Evolutionary conservation across 768 basidiomycete genomes (phyloP).

Genomic region (Pholiota microspora): DNA sequence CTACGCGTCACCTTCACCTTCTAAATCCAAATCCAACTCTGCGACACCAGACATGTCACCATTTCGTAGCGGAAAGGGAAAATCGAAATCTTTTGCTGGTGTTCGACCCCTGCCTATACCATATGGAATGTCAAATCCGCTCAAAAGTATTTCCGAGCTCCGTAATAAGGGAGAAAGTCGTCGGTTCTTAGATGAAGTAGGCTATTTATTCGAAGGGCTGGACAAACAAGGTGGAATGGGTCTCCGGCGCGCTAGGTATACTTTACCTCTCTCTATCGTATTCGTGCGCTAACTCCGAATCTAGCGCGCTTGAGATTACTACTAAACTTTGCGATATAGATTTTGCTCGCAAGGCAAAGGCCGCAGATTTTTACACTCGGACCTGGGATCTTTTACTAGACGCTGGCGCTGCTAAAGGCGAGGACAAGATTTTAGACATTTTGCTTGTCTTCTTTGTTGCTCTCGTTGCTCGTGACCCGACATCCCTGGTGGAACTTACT

Average conservation of each 20-base stretch:
- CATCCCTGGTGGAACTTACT: slow-evolving; percentile 55
- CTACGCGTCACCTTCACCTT: slow-evolving; percentile 28
- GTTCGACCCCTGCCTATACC: slow-evolving; percentile 34
- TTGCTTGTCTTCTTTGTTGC: slow-evolving; percentile 61
- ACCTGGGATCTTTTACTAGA: slow-evolving; percentile 67
- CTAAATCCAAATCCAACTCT: slow-evolving; percentile 26
- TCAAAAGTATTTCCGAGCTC: slow-evolving; percentile 80
- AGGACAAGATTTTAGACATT: slow-evolving; percentile 68
- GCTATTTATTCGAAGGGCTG: slow-evolving; percentile 83
- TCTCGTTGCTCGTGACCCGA: slow-evolving; percentile 58
- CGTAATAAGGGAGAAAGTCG: slow-evolving; percentile 78
- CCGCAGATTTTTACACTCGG: slow-evolving; percentile 66
- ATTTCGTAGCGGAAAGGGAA: slow-evolving; percentile 30
- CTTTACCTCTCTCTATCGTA: background rate
- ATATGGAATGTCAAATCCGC: slow-evolving; percentile 63
- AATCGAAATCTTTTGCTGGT: slow-evolving; percentile 29
- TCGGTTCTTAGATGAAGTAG: slow-evolving; percentile 80
- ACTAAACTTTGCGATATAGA: slow-evolving; percentile 71
- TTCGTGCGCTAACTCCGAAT: background rate
- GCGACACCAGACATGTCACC: slow-evolving; percentile 36
- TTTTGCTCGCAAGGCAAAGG: slow-evolving; percentile 77
- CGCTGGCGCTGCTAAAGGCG: slow-evolving; percentile 57
- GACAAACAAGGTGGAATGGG: slow-evolving; percentile 47
- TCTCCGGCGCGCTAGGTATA: slow-evolving; percentile 68
- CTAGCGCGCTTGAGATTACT: slow-evolving; percentile 74